A percentile compares a stretch with the other conserved stretches of the same genome.
phyloP scores from a whole-genome alignment of 345 rosid genomes.

The Hirschfeldia incana region DNA sequence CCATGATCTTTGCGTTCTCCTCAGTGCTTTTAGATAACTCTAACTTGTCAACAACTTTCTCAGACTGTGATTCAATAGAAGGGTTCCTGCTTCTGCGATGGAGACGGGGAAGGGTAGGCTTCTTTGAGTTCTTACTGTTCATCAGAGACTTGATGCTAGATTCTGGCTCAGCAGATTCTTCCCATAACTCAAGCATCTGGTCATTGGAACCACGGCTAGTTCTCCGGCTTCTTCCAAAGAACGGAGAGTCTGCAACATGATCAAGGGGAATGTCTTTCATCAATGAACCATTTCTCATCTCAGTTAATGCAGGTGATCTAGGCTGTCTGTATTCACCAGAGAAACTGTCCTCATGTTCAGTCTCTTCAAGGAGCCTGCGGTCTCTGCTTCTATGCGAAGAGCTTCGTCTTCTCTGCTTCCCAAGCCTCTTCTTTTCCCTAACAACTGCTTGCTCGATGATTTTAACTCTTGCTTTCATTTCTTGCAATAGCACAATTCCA shows the following conservation, averaged over 20 bases:
- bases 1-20: conserved; percentile 59
- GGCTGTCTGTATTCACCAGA: conserved; percentile 41
- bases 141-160: conserved; percentile 34
- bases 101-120: conserved; percentile 29
- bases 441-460: conserved; percentile 60
- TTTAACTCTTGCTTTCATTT: conserved; percentile 61
- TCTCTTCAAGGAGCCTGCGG: conserved; percentile 36
- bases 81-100: conserved; percentile 39
- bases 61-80: conserved; percentile 52
- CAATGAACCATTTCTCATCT: conserved; percentile 46
- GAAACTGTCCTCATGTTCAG: conserved; percentile 37
- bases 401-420: conserved; percentile 39
- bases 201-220: conserved; percentile 45
- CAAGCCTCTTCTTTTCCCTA: conserved; percentile 51
- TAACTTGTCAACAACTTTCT: conserved; percentile 72
- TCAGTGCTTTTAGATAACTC: conserved; percentile 56
- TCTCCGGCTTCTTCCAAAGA: conserved; percentile 54
- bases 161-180: conserved; percentile 53
- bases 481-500: conserved; percentile 64
- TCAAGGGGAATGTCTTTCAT: conserved; percentile 92
- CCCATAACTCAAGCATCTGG: conserved; percentile 69
- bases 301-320: conserved; percentile 47
- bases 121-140: conserved; percentile 22
- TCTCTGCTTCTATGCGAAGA: conserved; percentile 36
- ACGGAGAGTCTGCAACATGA: conserved; percentile 66